Evolutionary conservation across 2,329 filamentous ascomycete species (phyloP).

Genomic region (Zymoseptoria ardabiliae): DNA sequence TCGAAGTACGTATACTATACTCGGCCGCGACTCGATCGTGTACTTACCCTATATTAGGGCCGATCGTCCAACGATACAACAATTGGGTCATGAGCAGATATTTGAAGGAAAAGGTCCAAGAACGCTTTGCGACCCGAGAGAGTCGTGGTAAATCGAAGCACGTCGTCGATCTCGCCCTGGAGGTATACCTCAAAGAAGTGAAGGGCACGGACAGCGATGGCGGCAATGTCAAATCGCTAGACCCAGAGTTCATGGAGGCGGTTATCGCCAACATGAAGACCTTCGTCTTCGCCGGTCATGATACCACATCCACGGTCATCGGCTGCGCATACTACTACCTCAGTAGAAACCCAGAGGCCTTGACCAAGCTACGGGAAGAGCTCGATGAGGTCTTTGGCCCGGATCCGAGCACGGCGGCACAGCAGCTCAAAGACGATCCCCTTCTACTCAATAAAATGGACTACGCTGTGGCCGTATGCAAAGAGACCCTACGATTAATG

Average conservation of each 20-base stretch:
- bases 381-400: conserved; percentile 47
- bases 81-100: conserved; percentile 31
- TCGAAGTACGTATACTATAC: not conserved
- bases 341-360: conserved; percentile 27
- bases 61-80: conserved; percentile 29
- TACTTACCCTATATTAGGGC: not conserved
- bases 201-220: conserved; percentile 17
- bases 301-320: conserved; percentile 34
- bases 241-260: conserved; percentile 30
- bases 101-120: conserved; percentile 30
- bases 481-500: conserved; percentile 48
- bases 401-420: conserved; percentile 29
- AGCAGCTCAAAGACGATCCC: conserved; percentile 37
- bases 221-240: conserved; percentile 26
- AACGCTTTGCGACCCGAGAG: conserved; percentile 31
- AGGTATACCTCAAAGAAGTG: conserved; percentile 34
- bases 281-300: conserved; percentile 38
- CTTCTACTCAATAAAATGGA: conserved; percentile 44
- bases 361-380: conserved; percentile 39
- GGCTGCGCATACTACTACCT: conserved; percentile 37
- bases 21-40: too few species aligned
- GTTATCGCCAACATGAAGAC: conserved; percentile 34
- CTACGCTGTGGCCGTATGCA: conserved; percentile 47
- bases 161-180: conserved; percentile 30
- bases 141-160: conserved; percentile 29